Base-by-base conservation (phyloP, 2,329 filamentous ascomycete species). In the Epicoccum sorghinum region DNA sequence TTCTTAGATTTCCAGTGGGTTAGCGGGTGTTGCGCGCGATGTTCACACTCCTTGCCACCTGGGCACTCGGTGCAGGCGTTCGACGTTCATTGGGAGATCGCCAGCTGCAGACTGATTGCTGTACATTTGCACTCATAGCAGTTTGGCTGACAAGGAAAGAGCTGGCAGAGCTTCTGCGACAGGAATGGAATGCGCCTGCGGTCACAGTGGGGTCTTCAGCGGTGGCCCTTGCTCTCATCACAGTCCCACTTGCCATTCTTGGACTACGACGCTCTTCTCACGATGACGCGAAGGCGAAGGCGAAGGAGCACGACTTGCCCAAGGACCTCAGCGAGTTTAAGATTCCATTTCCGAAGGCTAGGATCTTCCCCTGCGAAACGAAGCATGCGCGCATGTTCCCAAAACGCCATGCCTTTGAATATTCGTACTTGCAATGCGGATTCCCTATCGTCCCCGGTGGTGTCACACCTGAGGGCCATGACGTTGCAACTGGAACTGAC, bases 391-490 rank as follows among this genome's bases (percentile, higher is more conserved):
- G 89, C 14, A 69, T 88, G n/a, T 86, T 88, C 52, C 89, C 89
- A 0, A 80, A 85, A 66, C 84, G 82, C 54, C 86, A 91, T 67
- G 81, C 81, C 0, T 92, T 93, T 66, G 78, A 78, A 0, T 90
- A 91, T 67, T 86, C 87, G 0, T 91, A 91, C 69, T 80, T 92
- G 1, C 79, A 87, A 40, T 84, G 86, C 24, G 88, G 89, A 0
- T 79, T 89, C 36, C 89, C 88, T 0, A 80, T 91, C 23, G 82
- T 82, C n/a, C 86, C 83, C 71, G 75, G 77, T 45, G 87, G 86
- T 5, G 76, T 49, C 18, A 53, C 39, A 4, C 14, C 52, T 9
- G 54, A 59, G 12, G 65, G 64, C 9, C 46, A 23, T 13, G 60
- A 59, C 24, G 12, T 65, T 23, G 51, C 59, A 2, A 54, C 57